Evolutionary conservation across 2,329 filamentous ascomycete genomes (phyloP), one percentile per base, ranked within the genome.

Genomic region (Falciphora oryzae): DNA sequence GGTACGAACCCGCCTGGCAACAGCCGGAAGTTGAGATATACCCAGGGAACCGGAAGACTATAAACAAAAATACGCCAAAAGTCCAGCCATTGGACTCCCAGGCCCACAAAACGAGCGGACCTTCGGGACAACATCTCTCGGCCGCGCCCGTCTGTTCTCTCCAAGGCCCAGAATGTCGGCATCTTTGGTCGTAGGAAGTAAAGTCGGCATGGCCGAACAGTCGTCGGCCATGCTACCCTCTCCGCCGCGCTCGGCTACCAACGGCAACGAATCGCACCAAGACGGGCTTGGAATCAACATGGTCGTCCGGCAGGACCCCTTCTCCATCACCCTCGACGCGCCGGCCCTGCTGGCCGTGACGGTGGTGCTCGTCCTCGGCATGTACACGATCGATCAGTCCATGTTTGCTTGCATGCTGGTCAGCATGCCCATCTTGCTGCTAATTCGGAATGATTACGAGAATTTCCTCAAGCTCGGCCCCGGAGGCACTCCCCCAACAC

Each of bases 391-490:
- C 59, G 77, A 81, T 38, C 76, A 80, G 5, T 73, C 74, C n/a
- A 69, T 81, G 27, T 78, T 83, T 57, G 79, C 84, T 68, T 71
- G 79, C 62, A 71, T 86, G 61, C 78, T 88, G 62, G 72, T 81
- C 27, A 68, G 83, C n/a, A 73, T 81, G 10, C 83, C 84, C 1
- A 61, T 80, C 31, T 67, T 79, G 35, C 73, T 85, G 8, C 78
- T 84, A 66, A 75, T 91, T 70, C 85, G 86, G 72, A 85, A 86
- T 72, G 90, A 94, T 79, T 95, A 92, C 76, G 78, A 81, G 63
- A 89, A 88, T 73, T 95, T 92, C 76, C 79, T 94, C 68, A 84
- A 84, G 56, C 85, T 96, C 27, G 92, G 92, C 0, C 91, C 91
- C 0, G 92, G 92, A 29, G 92, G 92, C 65, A 94, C 90, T 0